phyloP scores from a whole-genome alignment of 352 stramenopile genomes.

The Pythium scleroteichum region DNA sequence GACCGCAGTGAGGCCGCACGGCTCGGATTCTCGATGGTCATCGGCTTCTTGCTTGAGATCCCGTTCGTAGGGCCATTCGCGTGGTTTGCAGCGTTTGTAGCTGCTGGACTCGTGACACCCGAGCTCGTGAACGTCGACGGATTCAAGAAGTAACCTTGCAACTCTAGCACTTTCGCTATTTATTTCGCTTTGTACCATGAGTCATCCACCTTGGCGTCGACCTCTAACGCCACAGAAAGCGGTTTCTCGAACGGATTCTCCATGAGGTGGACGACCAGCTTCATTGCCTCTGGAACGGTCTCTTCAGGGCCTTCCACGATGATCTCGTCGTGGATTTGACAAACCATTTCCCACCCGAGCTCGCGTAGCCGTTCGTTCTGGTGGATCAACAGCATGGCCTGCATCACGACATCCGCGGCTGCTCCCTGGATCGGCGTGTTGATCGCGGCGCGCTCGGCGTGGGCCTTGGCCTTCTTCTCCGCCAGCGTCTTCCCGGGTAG shows the following conservation, averaged over 20 bases:
- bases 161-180: constrained; percentile 3
- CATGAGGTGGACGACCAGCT: constrained; percentile 93
- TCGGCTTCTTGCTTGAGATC: constrained; percentile 58
- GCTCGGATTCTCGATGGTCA: constrained; percentile 64
- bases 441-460: constrained; percentile 96
- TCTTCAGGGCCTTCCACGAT: constrained; percentile 99
- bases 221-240: constrained; percentile 88
- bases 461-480: constrained; percentile 71
- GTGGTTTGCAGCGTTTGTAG: constrained; percentile 71
- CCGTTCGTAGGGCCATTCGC: constrained; percentile 65
- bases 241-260: constrained; percentile 95
- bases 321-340: constrained; percentile 99
- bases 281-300: constrained; percentile 90
- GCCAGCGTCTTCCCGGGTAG: constrained; percentile 54
- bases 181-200: constrained; percentile 99
- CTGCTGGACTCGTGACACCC: constrained; percentile 56
- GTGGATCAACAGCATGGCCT: constrained; percentile 99
- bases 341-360: constrained; percentile 98
- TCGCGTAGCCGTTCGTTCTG: constrained; percentile 88
- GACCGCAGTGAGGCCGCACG: constrained; percentile 66
- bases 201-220: constrained; percentile 94
- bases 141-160: constrained; percentile 43
- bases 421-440: constrained; percentile 99
- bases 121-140: constrained; percentile 76
- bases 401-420: constrained; percentile 99